Percentiles rank a stretch among this genome's conserved stretches.
Conservation (phyloP, 805 yeast species). For the Yarrowia sp. region DNA sequence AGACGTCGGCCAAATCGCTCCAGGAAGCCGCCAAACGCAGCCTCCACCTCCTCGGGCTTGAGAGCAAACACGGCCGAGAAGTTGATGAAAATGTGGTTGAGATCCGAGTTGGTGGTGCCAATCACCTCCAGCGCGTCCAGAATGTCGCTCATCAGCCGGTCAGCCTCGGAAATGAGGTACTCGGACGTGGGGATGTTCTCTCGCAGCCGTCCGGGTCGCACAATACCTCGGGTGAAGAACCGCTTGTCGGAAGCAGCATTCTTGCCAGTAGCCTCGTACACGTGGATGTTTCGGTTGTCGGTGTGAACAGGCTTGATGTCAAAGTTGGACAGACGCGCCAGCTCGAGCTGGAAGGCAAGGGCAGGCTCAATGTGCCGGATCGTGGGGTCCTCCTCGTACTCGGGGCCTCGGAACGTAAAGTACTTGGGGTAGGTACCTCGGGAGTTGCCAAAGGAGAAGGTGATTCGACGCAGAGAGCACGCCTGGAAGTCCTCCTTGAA, state of each 20-base stretch:
- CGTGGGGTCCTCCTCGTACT: constrained; percentile 84
- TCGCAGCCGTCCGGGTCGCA: constrained; percentile 92
- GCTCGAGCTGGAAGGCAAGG: constrained; percentile 94
- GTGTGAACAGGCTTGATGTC: constrained; percentile 93
- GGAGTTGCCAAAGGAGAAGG: constrained; percentile 84
- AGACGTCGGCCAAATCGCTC: constrained; percentile 97
- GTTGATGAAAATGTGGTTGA: constrained; percentile 96
- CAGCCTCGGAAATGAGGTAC: constrained; percentile 94
- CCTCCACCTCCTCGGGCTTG: constrained; percentile 94
- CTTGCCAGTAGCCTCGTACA: constrained; percentile 95
- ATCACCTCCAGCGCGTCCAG: constrained; percentile 93
- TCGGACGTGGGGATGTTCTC: constrained; percentile 93
- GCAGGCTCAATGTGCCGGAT: constrained; percentile 99
- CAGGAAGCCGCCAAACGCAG: constrained; percentile 96
- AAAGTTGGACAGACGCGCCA: constrained; percentile 92
- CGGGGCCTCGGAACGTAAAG: constrained; percentile 92
- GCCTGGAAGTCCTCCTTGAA: constrained; percentile 71
- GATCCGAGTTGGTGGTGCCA: constrained; percentile 92
- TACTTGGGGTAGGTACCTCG: constrained; percentile 93
- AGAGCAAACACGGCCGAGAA: constrained; percentile 95
- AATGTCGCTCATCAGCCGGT: constrained; percentile 93
- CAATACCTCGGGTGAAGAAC: constrained; percentile 95
- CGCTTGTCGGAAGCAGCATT: constrained; percentile 92
- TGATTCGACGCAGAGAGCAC: constrained; percentile 86
- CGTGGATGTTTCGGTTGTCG: constrained; percentile 96